Percentiles rank a stretch among this genome's conserved stretches.
Conservation (phyloP, 176 grass and related monocot species). For the Oryza meridionalis region DNA sequence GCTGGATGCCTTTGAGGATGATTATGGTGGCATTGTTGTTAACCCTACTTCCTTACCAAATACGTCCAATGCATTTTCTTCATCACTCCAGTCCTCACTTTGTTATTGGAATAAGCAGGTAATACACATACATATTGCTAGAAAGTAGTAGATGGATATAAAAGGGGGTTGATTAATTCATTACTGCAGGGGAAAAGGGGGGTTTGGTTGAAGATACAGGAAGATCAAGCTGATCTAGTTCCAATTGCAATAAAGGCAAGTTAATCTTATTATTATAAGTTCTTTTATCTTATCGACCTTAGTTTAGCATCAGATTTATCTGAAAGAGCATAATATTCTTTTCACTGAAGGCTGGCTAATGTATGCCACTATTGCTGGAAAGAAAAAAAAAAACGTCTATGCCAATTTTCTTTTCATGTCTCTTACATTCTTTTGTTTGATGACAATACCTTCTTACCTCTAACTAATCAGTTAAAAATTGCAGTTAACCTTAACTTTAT, state of each 20-base stretch:
- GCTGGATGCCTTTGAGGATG: slow-evolving; percentile 68
- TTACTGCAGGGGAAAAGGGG: slow-evolving; percentile 60
- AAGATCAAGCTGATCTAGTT: slow-evolving; percentile 62
- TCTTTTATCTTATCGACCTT: not conserved
- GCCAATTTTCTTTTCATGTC: not conserved
- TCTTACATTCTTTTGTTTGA: not conserved
- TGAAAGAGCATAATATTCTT: not conserved
- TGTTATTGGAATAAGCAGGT: slow-evolving; percentile 63
- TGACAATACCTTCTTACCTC: not conserved
- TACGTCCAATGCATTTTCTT: slow-evolving; percentile 57
- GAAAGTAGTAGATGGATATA: not conserved
- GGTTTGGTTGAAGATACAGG: slow-evolving; percentile 67
- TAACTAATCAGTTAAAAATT: not conserved
- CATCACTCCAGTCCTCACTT: slow-evolving; percentile 56
- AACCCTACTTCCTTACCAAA: slow-evolving; percentile 52
- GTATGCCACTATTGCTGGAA: not conserved
- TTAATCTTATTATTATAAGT: not conserved
- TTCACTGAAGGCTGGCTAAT: not conserved
- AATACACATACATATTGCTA: not conserved
- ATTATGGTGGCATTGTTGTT: slow-evolving; percentile 66
- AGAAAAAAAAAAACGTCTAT: not conserved
- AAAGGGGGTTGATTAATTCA: slow-evolving; percentile 33
- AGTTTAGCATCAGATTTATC: not conserved
- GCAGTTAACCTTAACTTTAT: not conserved
- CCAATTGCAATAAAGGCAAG: slow-evolving; percentile 68